Conservation (phyloP, 495 filamentous ascomycete genomes). For the Aspergillus diversus region DNA sequence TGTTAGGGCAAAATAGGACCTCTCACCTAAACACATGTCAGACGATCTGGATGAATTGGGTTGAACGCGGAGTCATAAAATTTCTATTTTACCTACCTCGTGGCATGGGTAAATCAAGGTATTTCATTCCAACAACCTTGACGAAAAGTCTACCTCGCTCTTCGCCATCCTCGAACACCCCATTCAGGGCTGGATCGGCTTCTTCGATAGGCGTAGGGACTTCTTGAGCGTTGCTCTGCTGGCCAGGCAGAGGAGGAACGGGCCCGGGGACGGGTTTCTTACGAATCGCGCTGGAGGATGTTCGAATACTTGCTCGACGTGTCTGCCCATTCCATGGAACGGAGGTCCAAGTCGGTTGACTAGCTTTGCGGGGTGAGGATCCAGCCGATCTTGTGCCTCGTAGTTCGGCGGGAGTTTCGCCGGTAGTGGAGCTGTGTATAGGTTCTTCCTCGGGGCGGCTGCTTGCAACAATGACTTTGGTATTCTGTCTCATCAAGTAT, state of each 20-base stretch:
- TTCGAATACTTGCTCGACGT: constrained; percentile 67
- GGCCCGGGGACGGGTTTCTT: constrained; percentile 65
- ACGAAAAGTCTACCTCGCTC: constrained; percentile 95
- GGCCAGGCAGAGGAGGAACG: constrained; percentile 84
- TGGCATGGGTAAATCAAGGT: constrained; percentile 87
- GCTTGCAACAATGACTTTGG: constrained; percentile 89
- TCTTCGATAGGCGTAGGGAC: constrained; percentile 64
- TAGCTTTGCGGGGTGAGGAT: constrained; percentile 74
- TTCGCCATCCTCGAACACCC: constrained; percentile 71
- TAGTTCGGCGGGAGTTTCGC: constrained; percentile 57
- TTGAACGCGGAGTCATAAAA: background rate
- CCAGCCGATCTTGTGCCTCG: constrained; percentile 64
- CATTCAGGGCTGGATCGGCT: constrained; percentile 49
- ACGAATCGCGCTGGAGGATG: constrained; percentile 61
- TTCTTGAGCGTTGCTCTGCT: constrained; percentile 74
- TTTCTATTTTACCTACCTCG: constrained; percentile 63
- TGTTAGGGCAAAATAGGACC: constrained; percentile 89
- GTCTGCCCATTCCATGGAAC: constrained; percentile 91
- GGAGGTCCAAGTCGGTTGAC: constrained; percentile 88
- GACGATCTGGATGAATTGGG: constrained; percentile 16
- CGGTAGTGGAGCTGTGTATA: constrained; percentile 34
- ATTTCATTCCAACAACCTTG: constrained; percentile 95
- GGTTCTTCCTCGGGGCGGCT: constrained; percentile 61
- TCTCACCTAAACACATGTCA: constrained; percentile 65
- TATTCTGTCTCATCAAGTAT: constrained; percentile 98